Percentiles rank a stretch among this genome's conserved stretches.
Conservation (phyloP, 768 basidiomycete genomes). For the Chalciporus pseudorubinellus region DNA sequence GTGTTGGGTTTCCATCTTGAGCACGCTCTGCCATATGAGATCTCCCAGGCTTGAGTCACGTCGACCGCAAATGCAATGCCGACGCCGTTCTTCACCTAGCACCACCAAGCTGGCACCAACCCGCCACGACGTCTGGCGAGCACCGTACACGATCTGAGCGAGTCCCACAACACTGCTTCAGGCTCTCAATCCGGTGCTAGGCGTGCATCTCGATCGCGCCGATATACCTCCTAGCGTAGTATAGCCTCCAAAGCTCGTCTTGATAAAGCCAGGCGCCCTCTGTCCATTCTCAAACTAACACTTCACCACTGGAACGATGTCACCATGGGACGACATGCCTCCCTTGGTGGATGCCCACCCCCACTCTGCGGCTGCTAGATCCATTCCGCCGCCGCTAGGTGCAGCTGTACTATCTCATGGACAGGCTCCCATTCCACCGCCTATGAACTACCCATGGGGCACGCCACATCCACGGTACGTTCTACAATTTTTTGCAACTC, state of each 20-base stretch:
- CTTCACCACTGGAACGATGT: constrained; percentile 18
- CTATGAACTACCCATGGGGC: constrained; percentile 11
- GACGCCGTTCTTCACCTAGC: neutral
- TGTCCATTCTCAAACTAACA: neutral
- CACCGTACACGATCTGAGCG: neutral
- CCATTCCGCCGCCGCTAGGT: constrained; percentile 27
- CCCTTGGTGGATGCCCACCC: constrained; percentile 20
- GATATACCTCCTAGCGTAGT: neutral
- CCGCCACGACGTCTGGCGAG: neutral
- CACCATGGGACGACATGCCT: constrained; percentile 26
- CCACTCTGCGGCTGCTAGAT: neutral
- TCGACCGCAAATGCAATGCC: neutral
- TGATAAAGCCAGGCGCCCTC: constrained; percentile 11
- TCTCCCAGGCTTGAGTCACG: neutral
- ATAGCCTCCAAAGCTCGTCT: constrained; percentile 14
- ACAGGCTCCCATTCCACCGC: constrained; percentile 9
- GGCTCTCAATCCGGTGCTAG: too few relatives aligned
- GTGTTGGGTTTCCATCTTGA: neutral
- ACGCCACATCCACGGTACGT: constrained; percentile 17
- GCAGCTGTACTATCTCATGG: constrained; percentile 14
- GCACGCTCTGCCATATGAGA: neutral
- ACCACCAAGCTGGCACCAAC: neutral
- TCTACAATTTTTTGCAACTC: neutral
- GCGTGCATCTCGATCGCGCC: neutral
- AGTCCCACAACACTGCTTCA: neutral